phyloP scores from a whole-genome alignment of 2,329 filamentous ascomycete genomes.

The Cordyceps javanica region DNA sequence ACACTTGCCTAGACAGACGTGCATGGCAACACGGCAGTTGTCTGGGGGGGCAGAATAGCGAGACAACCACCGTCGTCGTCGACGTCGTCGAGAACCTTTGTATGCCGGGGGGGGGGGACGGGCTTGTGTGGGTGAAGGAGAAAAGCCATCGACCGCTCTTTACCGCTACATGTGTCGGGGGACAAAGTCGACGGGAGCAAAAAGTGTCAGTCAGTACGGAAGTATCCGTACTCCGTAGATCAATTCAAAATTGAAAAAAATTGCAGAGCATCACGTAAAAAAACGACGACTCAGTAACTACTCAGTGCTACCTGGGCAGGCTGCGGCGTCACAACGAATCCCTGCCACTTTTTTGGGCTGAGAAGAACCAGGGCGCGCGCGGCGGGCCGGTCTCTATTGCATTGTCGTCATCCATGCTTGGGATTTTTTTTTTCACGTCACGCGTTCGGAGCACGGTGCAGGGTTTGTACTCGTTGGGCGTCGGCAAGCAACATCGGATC shows the following conservation, averaged over 20 bases:
- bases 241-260: no score
- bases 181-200: no score
- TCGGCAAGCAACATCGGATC: conserved; percentile 4
- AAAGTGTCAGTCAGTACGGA: no score
- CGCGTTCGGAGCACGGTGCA: conserved; percentile 8
- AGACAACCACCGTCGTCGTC: not conserved
- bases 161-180: not conserved
- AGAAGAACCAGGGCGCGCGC: not conserved
- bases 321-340: not conserved
- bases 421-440: conserved; percentile 7
- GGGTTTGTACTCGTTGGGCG: conserved; percentile 5
- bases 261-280: no score
- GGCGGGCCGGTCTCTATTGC: not conserved
- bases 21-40: not conserved
- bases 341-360: not conserved
- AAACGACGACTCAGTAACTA: not conserved
- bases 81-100: not conserved
- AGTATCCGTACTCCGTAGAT: no score
- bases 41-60: not conserved
- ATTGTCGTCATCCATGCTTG: conserved; percentile 3
- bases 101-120: no score
- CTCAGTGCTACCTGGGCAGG: not conserved
- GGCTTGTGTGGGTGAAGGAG: no score
- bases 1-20: not conserved
- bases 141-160: no score